phyloP scores from a whole-genome alignment of 176 grass and related monocot genomes.

The Poa pratensis region DNA sequence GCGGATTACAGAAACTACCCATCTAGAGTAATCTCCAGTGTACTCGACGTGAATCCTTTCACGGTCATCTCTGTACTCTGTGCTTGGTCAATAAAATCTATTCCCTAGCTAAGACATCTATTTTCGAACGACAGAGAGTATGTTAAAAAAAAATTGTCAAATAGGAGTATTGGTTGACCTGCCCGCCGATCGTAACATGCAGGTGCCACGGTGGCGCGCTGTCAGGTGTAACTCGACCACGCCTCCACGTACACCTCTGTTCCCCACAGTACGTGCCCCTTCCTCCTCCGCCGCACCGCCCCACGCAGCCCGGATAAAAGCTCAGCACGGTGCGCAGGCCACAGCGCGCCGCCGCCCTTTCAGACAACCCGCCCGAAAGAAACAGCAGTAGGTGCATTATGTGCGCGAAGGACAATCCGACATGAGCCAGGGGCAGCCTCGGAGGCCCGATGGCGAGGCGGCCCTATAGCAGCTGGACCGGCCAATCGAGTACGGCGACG shows the following conservation, averaged over 20 bases:
- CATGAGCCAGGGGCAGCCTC: conserved; percentile 73
- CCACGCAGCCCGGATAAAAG: not conserved
- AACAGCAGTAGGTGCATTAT: not conserved
- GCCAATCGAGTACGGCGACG: conserved; percentile 62
- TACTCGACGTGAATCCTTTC: too few species aligned
- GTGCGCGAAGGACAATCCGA: not conserved
- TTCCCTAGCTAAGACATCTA: too few species aligned
- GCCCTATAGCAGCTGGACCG: conserved; percentile 2
- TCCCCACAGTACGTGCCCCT: not conserved
- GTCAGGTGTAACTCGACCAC: not conserved
- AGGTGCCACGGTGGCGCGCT: too few species aligned
- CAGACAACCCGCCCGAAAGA: not conserved
- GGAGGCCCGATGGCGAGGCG: conserved; percentile 29
- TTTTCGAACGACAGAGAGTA: too few species aligned
- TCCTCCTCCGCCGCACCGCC: not conserved
- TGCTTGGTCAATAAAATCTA: too few species aligned
- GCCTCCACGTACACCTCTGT: conserved; percentile 23
- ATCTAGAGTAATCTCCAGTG: too few species aligned
- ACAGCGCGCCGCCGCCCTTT: not conserved
- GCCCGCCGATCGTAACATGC: too few species aligned
- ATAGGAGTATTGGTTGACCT: too few species aligned
- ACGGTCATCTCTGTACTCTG: too few species aligned
- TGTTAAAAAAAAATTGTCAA: too few species aligned
- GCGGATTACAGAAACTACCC: too few species aligned
- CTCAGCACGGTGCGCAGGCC: not conserved